Percentiles rank a stretch among this genome's conserved stretches.
These are phyloP conservation scores for Calonectria pseudoturangicola DNA, from an alignment of 2,329 filamentous ascomycete genomes.

Conservation along the genomic window DNA sequence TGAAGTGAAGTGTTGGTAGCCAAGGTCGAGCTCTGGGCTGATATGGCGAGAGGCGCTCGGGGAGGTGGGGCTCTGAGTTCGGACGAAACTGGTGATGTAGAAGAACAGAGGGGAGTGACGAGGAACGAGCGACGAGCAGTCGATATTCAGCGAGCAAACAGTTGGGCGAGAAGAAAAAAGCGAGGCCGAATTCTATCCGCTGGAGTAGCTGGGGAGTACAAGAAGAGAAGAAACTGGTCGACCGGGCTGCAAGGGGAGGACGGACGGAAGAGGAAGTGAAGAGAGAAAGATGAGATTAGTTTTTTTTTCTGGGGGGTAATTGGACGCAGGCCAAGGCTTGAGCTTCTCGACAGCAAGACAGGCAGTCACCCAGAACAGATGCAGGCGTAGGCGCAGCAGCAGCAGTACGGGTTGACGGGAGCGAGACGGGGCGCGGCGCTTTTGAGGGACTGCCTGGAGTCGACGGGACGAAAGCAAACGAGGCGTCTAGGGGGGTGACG, in stretches of 20 bases:
- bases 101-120: conserved; percentile 45
- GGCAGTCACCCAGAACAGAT: conserved; percentile 21
- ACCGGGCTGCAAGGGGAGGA: conserved; percentile 48
- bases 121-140: conserved; percentile 45
- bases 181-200: conserved; percentile 24
- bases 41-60: conserved; percentile 49
- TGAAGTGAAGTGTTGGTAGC: conserved; percentile 31
- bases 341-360: conserved; percentile 34
- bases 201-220: conserved; percentile 8
- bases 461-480: conserved; percentile 47
- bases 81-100: conserved; percentile 39
- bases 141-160: conserved; percentile 48
- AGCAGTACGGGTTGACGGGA: conserved; percentile 32
- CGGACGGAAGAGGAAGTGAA: conserved; percentile 18
- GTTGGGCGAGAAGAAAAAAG: conserved; percentile 38
- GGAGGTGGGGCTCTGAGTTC: conserved; percentile 49
- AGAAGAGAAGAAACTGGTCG: conserved; percentile 38
- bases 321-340: conserved; percentile 31
- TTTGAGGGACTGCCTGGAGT: conserved; percentile 45
- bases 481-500: conserved; percentile 54
- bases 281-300: conserved; percentile 28
- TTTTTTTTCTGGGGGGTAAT: conserved; percentile 22
- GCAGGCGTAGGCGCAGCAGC: conserved; percentile 26
- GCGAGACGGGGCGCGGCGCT: conserved; percentile 51
- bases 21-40: conserved; percentile 45